Base-by-base conservation (phyloP, 2,329 filamentous ascomycete species). In the Pestalotiopsis sp. region DNA sequence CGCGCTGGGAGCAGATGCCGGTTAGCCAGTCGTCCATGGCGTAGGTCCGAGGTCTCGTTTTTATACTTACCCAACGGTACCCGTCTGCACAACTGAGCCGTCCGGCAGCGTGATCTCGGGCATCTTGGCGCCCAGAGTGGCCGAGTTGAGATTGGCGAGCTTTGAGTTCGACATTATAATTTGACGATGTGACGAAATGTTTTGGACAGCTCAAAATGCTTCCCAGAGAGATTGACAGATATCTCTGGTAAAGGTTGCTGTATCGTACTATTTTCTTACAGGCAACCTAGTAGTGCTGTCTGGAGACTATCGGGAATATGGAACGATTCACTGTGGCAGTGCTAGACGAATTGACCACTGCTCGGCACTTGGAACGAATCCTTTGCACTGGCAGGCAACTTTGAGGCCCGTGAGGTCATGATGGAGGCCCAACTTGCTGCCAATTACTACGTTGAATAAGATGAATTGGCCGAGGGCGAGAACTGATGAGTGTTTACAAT, bases 1-100 rank as follows among this genome's bases (percentile, higher is more conserved):
- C 39, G 75, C 73, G 2, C 73, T 77, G 27, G 17, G 12, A 36
- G 31, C 31, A 49, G 4, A 17, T 25, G 12, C 38, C 36, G n/a
- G 6, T 62, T 13, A 62, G n/a, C n/a, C n/a, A n/a, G 31, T 14
- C 31, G 1, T 36, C n/a, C 9, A 7, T 27, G 4, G 9, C 7
- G 27, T 2, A 17, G 14, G 9, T 36, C 27, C 7, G 14, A 27
- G 9, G 14, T 62, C 59, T 17, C 9, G 45, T n/a, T 52, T 23
- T 52, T n/a, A n/a, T 52, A 64, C 74, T 64, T 41, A 76, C 75
- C 74, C 75, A 9, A 76, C 71, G 1, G 76, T 78, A 20, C 75
- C 75, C 1, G 75, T 77, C 58, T 77, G 75, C 38, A 77, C 75
- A 59, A 72, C 73, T 56, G 68, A 75, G 25, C 75, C 75, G 62